phyloP scores from a whole-genome alignment of 164 flowering plant species.

The Macadamia integrifolia region DNA sequence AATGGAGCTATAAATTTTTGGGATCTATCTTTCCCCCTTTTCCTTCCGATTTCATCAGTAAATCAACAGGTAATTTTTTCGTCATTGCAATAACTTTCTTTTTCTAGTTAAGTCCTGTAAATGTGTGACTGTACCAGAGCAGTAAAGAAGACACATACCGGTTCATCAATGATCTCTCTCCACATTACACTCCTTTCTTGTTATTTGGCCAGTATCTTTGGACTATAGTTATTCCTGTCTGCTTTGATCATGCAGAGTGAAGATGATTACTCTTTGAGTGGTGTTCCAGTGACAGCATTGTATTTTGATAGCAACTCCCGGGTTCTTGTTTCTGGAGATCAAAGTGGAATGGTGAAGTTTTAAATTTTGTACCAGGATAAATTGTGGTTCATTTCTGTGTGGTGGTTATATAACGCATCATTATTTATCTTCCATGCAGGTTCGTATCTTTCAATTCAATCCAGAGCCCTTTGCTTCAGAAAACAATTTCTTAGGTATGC shows the following conservation, averaged over 20 bases:
- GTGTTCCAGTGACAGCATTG: constrained; percentile 66
- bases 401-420: not conserved
- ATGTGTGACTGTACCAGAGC: not conserved
- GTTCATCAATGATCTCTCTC: no score
- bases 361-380: constrained; percentile 10
- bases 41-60: constrained; percentile 48
- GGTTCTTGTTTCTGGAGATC: constrained; percentile 83
- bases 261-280: constrained; percentile 51
- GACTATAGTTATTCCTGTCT: constrained; percentile 4
- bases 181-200: no score
- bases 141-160: not conserved
- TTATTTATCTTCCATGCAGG: constrained; percentile 34
- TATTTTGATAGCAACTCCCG: constrained; percentile 43
- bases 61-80: constrained; percentile 59
- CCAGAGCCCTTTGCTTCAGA: constrained; percentile 51
- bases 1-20: constrained; percentile 79
- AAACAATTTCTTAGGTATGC: constrained; percentile 50
- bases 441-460: constrained; percentile 62
- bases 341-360: constrained; percentile 63
- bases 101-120: not conserved
- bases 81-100: not conserved
- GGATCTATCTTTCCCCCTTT: constrained; percentile 67
- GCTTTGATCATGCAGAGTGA: constrained; percentile 52
- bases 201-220: not conserved
- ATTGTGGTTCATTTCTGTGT: not conserved